Base-by-base conservation (phyloP, 176 grass and related monocot genomes). In the Chloris gayana region DNA sequence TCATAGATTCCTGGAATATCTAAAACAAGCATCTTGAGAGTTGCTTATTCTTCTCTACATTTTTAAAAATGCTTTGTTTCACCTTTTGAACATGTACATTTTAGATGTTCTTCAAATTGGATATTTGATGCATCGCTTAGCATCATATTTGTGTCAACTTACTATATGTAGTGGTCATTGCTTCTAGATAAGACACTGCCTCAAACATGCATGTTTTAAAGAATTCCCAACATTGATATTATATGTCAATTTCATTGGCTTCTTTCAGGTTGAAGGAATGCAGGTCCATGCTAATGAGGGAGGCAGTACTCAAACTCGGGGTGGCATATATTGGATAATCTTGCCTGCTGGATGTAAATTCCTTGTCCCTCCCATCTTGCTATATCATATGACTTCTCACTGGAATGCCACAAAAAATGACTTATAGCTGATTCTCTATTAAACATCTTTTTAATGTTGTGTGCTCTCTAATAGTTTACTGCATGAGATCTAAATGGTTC, bases 291-390 rank as follows among this genome's bases (percentile, higher is more conserved):
- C 93, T 41, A 89, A 99, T 87, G 96, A 95, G 84, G 96, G 96
- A 60, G 96, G 96, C 0, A 80, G 85, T 87, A 99, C 93, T 21
- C 88, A 99, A 72, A 98, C 92, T 73, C 88, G 92, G 13, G 95
- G 95, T 74, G 96, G 96, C 81, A 99, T 99, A 80, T 99, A 99
- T 72, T 99, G 96, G 88, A 87, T 99, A 77, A 99, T 99, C 70
- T 89, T 99, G 61, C 96, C 92, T 18, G 95, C 95, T 88, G 95
- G 95, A 88, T 98, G 95, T 98, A 98, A 87, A 74, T 18, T 26
- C 69, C 69, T 64, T 92, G 19, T 30, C 18, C 37, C 38, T 76
- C 56, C 24, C 59, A 58, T 54, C 26, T 7, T 11, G 27, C 62
- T 22, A 8, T 59, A 14, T 67, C 46, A 70, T 80, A 56, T 63